Evolutionary conservation across 2,329 filamentous ascomycete genomes (phyloP), one percentile per base, ranked within the genome.

Genomic region (Phialophora verrucosa): DNA sequence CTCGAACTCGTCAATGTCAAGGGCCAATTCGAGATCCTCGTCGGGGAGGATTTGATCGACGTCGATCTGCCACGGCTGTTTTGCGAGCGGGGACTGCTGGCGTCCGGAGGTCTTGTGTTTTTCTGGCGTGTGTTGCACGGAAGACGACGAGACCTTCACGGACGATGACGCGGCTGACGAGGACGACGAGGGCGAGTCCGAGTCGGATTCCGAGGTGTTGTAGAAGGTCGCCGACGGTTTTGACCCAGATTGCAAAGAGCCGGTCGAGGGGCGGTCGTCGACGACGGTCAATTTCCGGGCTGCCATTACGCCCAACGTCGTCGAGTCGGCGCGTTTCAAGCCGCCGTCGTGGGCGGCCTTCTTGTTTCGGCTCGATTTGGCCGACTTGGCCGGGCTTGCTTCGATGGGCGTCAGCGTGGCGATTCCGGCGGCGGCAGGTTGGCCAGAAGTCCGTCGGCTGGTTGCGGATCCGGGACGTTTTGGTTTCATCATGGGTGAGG

Each of bases 281-380:
- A 66, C 29, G 25, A 70, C 64, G 25, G 56, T 64, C 47, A 70
- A 49, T 25, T 63, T 67, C 35, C 57, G 54, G 6, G 63, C 63
- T 6, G 63, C 63, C 58, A 71, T 64, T 10, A 62, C 66, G 10
- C 70, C 71, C 12, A 73, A 58, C 6, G 71, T 73, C 3, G 69
- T 66, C 20, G 72, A 72, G 51, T 73, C 72, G 49, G 72, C 71
- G 59, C 71, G 67, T 56, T 71, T 68, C 14, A 73, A 57, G 17
- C 68, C 38, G 4, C 65, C 44, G 47, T 64, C 59, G 5, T 59
- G 49, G n/a, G 27, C 25, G n/a, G 27, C 25, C 42, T 65, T 62
- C 31, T 58, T 56, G 23, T 20, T n/a, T 2, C 44, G 42, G 32
- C 17, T 53, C 27, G 32, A 51, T 31, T 50, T 49, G 56, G 42